These are phyloP conservation scores for Musa troglodytarum DNA, from an alignment of 176 grass and related monocot species.

Conservation along the genomic window DNA sequence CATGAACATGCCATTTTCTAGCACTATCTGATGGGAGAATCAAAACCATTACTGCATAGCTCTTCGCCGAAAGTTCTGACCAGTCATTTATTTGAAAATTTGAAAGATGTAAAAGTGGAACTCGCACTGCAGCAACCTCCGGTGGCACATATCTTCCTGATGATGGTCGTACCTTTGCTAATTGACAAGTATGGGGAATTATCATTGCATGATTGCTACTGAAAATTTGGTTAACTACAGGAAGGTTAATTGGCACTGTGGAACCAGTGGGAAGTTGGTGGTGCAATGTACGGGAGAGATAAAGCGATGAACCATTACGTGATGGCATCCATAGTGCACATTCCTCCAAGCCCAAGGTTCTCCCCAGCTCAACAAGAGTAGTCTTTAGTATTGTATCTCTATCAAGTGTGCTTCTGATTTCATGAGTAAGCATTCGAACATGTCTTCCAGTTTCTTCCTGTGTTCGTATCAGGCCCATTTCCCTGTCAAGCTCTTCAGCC, in stretches of 20 bases:
- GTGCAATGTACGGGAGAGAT: conserved; percentile 27
- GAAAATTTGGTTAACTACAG: conserved; percentile 23
- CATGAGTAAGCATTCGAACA: too few relatives aligned
- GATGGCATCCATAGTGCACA: conserved; percentile 77
- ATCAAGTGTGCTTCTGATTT: conserved; percentile 37
- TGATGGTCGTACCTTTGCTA: conserved; percentile 12
- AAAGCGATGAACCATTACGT: conserved; percentile 21
- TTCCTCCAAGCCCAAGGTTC: conserved; percentile 52
- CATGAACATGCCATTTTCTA: too few relatives aligned
- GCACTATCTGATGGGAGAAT: conserved; percentile 35
- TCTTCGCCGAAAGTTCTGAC: conserved; percentile 23
- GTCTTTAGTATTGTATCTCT: conserved; percentile 66
- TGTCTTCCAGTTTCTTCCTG: conserved; percentile 6
- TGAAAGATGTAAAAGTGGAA: conserved; percentile 37
- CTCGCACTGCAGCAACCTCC: conserved; percentile 40
- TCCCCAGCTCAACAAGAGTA: conserved; percentile 62
- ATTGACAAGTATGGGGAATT: conserved; percentile 15
- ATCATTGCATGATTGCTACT: conserved; percentile 21
- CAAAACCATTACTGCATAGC: conserved; percentile 54
- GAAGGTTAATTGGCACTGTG: conserved; percentile 23
- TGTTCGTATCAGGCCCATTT: conserved; percentile 62
- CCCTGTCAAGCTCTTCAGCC: conserved; percentile 62
- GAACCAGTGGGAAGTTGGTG: conserved; percentile 15
- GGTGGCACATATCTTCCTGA: conserved; percentile 30
- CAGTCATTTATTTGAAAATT: conserved; percentile 34